Evolutionary conservation across 2,329 filamentous ascomycete genomes (phyloP), one percentile per base, ranked within the genome.

Genomic region (Fusarium sp.): DNA sequence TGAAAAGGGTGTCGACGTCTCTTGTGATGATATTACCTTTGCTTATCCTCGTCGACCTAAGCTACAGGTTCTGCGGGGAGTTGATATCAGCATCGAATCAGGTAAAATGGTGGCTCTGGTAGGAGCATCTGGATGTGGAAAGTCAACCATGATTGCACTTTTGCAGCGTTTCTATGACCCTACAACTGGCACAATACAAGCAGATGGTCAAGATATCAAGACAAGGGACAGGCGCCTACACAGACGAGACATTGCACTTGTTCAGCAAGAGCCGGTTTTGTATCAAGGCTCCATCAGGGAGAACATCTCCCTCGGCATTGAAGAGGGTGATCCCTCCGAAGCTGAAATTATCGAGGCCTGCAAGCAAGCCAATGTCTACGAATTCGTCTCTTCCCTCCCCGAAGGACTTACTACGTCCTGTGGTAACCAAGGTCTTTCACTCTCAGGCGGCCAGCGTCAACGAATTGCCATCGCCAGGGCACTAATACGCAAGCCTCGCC

Each of bases 371-470:
- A 88, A 87, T 73, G 83, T 85, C 3, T 83, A 84, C 70, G 83
- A 86, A 15, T 89, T 89, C 58, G 81, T 89, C 30, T 75, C 79
- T 1, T 83, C 83, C 2, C 79, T 89, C 0, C 86, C 87, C 3
- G 79, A 90, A 57, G 88, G 87, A 1, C 88, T 92, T 55, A 79
- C 83, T 2, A 91, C 90, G 0, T 79, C 83, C 2, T 90, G 91
- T 22, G 90, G 91, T 3, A 86, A 90, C 68, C 86, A 87, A 48
- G 90, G 90, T 1, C 86, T 90, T 19, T 89, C 90, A 60, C 80
- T 94, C 2, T 92, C 89, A 2, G 91, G 91, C 24, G 91, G 91
- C 1, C 90, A 94, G 75, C 82, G 90, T 9, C 91, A 93, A 75
- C 87, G 90, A 22, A 85, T 92, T 33, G 90, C 90, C 10, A 93